phyloP scores from a whole-genome alignment of 257 asterid genomes.

The Solanum arcanum region DNA sequence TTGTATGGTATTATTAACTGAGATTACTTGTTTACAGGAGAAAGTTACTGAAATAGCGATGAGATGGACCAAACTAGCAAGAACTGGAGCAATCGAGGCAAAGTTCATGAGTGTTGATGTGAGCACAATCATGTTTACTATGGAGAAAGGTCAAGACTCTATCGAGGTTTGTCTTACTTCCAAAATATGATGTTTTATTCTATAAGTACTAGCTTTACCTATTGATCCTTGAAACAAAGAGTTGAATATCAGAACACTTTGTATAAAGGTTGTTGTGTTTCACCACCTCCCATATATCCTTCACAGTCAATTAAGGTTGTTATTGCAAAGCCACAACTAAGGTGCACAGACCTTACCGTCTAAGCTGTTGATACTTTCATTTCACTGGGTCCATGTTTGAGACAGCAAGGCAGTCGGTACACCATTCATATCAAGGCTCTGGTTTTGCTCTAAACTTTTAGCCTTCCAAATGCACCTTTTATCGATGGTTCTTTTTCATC shows the following conservation, averaged over 20 bases:
- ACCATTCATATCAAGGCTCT: not conserved
- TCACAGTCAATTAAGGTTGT: not conserved
- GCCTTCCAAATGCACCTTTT: not conserved
- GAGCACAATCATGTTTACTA: slow-evolving; percentile 81
- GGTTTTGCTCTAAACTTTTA: not conserved
- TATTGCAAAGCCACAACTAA: not conserved
- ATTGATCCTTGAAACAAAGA: not conserved
- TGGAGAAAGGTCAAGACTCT: slow-evolving; percentile 78
- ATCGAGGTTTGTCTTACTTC: slow-evolving; percentile 35
- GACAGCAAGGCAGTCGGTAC: not conserved
- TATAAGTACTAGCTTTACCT: not conserved
- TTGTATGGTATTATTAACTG: not conserved
- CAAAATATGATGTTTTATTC: not conserved
- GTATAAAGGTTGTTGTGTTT: not conserved
- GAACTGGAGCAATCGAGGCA: slow-evolving; percentile 77
- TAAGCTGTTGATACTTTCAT: not conserved
- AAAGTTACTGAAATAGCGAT: slow-evolving; percentile 58
- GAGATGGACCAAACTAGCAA: slow-evolving; percentile 79
- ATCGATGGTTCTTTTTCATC: not conserved
- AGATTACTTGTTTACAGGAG: slow-evolving; percentile 27
- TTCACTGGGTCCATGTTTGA: not conserved
- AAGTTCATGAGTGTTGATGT: slow-evolving; percentile 60
- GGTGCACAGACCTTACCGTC: not conserved
- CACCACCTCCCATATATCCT: not conserved
- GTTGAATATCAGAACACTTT: not conserved